Percentiles rank a stretch among this genome's conserved stretches.
Evolutionary conservation across 768 basidiomycete genomes (phyloP).

Genomic region (Auricularia heimuer): DNA sequence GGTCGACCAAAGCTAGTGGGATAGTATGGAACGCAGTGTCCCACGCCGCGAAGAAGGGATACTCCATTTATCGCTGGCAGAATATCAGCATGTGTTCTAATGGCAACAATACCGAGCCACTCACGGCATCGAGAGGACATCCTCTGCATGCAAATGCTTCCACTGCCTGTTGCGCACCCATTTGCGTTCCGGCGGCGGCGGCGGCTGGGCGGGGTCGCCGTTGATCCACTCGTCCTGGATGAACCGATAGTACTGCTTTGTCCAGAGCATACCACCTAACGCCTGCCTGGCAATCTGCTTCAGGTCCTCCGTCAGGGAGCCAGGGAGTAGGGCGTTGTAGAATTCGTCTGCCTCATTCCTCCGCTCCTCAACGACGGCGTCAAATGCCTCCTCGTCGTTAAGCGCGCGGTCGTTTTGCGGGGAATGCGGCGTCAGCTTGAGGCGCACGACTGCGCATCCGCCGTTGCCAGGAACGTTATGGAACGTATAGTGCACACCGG

Average conservation of each 20-base stretch:
- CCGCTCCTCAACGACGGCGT: constrained; percentile 81
- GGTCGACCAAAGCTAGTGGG: constrained; percentile 91
- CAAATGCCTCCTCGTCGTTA: constrained; percentile 83
- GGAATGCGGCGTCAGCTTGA: constrained; percentile 78
- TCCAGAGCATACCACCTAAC: constrained; percentile 95
- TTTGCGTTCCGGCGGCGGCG: constrained; percentile 86
- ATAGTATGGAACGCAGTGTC: constrained; percentile 99
- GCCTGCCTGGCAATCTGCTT: constrained; percentile 96
- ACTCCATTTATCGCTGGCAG: constrained; percentile 60
- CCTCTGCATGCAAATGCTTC: constrained; percentile 91
- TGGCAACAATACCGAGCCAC: constrained; percentile 11
- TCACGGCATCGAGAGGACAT: constrained; percentile 96
- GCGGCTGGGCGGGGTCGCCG: constrained; percentile 90
- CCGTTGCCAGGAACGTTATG: constrained; percentile 78
- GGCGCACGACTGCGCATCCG: constrained; percentile 88
- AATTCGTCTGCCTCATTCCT: constrained; percentile 95
- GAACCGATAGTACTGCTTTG: constrained; percentile 95
- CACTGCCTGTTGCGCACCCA: constrained; percentile 81
- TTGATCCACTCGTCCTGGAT: constrained; percentile 94
- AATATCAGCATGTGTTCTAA: constrained; percentile 4
- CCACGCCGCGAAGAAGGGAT: constrained; percentile 98
- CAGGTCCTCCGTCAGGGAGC: constrained; percentile 84
- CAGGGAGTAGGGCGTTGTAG: constrained; percentile 69
- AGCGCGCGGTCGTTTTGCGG: constrained; percentile 69
- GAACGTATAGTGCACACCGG: constrained; percentile 87